phyloP scores from a whole-genome alignment of 495 filamentous ascomycete species.

The Aspergillus egyptiacus region DNA sequence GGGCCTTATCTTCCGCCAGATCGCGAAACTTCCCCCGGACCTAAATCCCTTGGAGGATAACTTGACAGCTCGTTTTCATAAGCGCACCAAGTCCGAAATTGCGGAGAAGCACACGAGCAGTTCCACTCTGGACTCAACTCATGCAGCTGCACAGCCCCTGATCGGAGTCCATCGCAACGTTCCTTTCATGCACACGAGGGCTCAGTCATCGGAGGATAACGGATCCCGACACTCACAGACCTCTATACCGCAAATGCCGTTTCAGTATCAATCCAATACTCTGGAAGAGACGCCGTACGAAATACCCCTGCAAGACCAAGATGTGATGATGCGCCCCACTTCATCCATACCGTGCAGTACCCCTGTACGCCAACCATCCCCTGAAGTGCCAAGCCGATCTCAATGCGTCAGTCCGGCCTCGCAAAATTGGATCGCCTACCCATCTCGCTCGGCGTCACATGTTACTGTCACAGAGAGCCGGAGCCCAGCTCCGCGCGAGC shows the following conservation, averaged over 20 bases:
- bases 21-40: conserved; percentile 74
- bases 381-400: conserved; percentile 24
- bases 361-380: conserved; percentile 29
- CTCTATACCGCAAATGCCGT: conserved; percentile 31
- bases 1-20: conserved; percentile 69
- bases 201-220: conserved; percentile 47
- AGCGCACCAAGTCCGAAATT: conserved; percentile 68
- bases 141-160: conserved; percentile 50
- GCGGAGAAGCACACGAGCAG: conserved; percentile 49
- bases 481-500: conserved; percentile 36
- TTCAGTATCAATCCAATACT: conserved; percentile 21
- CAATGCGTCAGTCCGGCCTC: conserved; percentile 41
- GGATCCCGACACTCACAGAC: conserved; percentile 1
- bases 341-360: conserved; percentile 21
- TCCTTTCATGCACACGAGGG: conserved; percentile 71
- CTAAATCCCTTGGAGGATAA: conserved; percentile 89
- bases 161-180: conserved; percentile 55
- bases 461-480: conserved; percentile 22
- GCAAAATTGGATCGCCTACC: conserved; percentile 57
- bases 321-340: conserved; percentile 20
- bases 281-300: conserved; percentile 25
- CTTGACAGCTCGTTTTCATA: conserved; percentile 70
- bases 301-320: conserved; percentile 22
- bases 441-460: conserved; percentile 48
- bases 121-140: conserved; percentile 48